Base-by-base conservation (phyloP, 306 rosid genomes). In the Begonia masoniana region DNA sequence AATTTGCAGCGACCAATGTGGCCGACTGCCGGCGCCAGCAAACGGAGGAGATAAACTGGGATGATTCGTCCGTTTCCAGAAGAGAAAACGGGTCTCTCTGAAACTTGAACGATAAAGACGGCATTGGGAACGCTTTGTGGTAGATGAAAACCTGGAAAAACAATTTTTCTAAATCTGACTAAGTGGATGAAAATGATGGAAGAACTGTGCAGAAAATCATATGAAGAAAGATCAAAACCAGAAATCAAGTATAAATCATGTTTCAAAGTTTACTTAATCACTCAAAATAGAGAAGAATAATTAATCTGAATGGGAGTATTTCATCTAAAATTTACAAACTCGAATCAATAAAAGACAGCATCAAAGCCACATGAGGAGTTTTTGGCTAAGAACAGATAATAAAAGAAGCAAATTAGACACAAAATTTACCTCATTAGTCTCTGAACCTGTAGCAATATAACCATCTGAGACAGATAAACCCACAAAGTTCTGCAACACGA, bases 101-200 rank as follows among this genome's bases (percentile, higher is more conserved):
- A 75, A 83, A 92, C 76, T 92, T 83, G 80, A 77, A 83, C 55
- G 94, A 84, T 67, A 86, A 71, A 45, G 83, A 92, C 1, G 96
- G 95, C 95, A 92, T 92, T 54, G 99, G 95, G 59, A 92, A 92
- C 55, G 89, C 95, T 71, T 92, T 92, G 77, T 92, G 96, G 79
- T 86, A 92, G 61, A 92, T 15, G 58, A 86, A 86, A 66, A 92
- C 99, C 99, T 92, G 66, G 10, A 52, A 63, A 43, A 47, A 16
- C 10, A 43, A 50, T 50, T 50, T 17, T 8, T 0, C 17, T 49
- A 15, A 15, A 7, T 17, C 19, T 0, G 19, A 17, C 1, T 17
- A 17, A 17, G 19, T 17, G 19, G 19, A 26, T 3, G 35, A 26
- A 26, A 26, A 26, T 26, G 35, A 26, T 3, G 35, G 12, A 50